phyloP scores from a whole-genome alignment of 192 early-diverging fungal species.

The Backusella tuberculispora region DNA sequence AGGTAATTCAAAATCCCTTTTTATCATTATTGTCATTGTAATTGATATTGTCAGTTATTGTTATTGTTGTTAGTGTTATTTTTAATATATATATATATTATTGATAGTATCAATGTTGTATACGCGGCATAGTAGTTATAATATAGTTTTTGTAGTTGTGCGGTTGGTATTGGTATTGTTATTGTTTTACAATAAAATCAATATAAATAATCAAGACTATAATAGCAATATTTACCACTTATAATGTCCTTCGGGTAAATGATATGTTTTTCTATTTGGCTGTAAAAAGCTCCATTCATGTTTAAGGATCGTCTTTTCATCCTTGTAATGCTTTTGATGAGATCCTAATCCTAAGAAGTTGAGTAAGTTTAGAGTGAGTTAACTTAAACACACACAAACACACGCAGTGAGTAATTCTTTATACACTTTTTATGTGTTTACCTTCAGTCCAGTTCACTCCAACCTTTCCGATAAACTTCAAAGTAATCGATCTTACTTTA shows the following conservation, averaged over 20 bases:
- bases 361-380: not conserved
- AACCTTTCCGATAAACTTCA: constrained; percentile 58
- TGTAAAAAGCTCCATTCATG: constrained; percentile 65
- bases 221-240: constrained; percentile 43
- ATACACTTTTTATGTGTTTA: not conserved
- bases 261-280: constrained; percentile 42
- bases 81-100: no score
- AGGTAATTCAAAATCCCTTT: constrained; percentile 57
- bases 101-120: no score
- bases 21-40: not conserved
- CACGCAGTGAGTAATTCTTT: not conserved
- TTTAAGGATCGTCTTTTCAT: constrained; percentile 49
- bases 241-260: constrained; percentile 46
- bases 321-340: constrained; percentile 34
- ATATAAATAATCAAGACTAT: not conserved
- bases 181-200: constrained; percentile 17
- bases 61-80: no score
- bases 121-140: no score
- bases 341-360: constrained; percentile 27
- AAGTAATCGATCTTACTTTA: constrained; percentile 52
- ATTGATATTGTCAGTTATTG: no score
- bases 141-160: not conserved
- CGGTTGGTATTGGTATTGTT: not conserved
- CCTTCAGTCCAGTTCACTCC: constrained; percentile 54
- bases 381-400: not conserved